Evolutionary conservation across 345 rosid species (phyloP), one percentile per base, ranked within the genome.

Genomic region (Bruguiera sexangula): DNA sequence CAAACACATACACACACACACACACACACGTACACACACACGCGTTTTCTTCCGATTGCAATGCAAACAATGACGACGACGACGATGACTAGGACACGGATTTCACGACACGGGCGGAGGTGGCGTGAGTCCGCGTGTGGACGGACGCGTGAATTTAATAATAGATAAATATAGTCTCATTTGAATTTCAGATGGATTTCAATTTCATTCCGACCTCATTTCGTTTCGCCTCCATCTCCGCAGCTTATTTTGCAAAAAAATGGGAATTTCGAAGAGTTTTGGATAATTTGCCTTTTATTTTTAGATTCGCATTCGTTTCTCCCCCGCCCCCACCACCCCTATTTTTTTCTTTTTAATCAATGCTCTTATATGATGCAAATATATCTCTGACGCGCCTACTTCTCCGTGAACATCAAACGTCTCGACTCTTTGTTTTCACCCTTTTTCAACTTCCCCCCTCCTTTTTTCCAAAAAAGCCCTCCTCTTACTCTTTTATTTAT

Each of bases 131-230:
- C 18, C 0, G 59, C 15, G 2, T 21, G 60, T 24, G 26, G 60
- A 27, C 26, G 60, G 31, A 78, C 82, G 87, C 83, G 83, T 81
- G 84, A 84, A 77, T 80, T 80, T 74, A 76, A 68, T 66, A 26
- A 59, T 27, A 58, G 51, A 60, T 34, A 48, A 11, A 52, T 71
- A 43, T 11, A 3, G 10, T 36, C 50, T 36, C 50, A 84, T 79
- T 79, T 83, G 84, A 76, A 84, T 83, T 78, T 82, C 48, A 75
- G 21, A 15, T 70, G 80, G 68, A 87, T 83, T 85, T 87, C 78
- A 79, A 81, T 84, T 82, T 86, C 80, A 87, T 91, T 87, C 96
- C 97, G 97, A 87, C 98, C 76, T 67, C 85, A 84, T 86, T 89
- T 69, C 36, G 15, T 6, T n/a, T 2, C 16, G 4, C 77, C 74